Base-by-base conservation (phyloP, 192 early-diverging fungal genomes). In the Coemansia javaensis region DNA sequence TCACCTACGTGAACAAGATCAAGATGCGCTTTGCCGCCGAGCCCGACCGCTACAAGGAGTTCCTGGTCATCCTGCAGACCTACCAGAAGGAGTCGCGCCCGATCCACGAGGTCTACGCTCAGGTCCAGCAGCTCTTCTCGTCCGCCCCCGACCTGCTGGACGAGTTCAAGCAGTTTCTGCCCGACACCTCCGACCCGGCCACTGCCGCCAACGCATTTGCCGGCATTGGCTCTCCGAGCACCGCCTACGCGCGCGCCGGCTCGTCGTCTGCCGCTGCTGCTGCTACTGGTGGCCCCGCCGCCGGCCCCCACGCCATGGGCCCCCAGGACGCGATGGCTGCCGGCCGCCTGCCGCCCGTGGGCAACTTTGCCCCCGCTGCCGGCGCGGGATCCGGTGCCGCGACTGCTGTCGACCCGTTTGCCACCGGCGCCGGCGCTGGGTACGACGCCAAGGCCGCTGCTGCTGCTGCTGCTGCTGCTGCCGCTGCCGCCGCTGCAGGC, bases 1-100 rank as follows among this genome's bases (percentile, higher is more conserved):
- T 99, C 39, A 97, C 90, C 63, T 99, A 98, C 61, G 97, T 99
- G 9, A 98, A 98, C 72, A 98, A 98, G 73, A 97, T 99, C 54
- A 99, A 99, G 85, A 94, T 89, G 56, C 88, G 94, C 16, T 99
- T 94, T 66, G 65, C 85, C 12, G 83, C 81, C 34, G 86, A 96
- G 54, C 95, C 94, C 2, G 97, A 98, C 30, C 91, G 83, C 12
- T 99, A 99, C 73, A 91, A 93, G 56, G 89, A 94, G 63, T 99
- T 99, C 61, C 59, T 99, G 42, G 95, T 97, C 60, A 93, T 99
- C 22, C 60, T 99, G 50, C 93, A 97, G 76, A 94, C 90, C 11
- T 98, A 98, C 65, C 97, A 99, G 66, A 89, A 90, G 50, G 94
- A 99, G 52, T 84, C 88, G 47, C 91, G 89, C 43, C 91, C 97